Evolutionary conservation across 2,329 filamentous ascomycete genomes (phyloP).

Genomic region (Ophiosphaerella herpotricha): DNA sequence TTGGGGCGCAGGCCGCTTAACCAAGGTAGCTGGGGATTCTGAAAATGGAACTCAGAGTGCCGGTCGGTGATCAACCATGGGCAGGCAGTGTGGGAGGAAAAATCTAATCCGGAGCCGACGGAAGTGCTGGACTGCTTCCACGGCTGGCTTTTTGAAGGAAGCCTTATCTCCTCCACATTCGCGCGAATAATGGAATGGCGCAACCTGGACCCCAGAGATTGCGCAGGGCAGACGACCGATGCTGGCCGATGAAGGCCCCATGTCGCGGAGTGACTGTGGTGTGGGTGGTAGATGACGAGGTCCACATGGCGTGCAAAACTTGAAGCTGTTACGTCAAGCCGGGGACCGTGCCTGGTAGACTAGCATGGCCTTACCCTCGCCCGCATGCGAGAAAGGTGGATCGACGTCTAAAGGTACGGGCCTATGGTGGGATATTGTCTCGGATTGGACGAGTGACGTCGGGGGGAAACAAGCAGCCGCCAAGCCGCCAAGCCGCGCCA

Average conservation of each 20-base stretch:
- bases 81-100: not conserved
- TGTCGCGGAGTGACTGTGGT: slow-evolving; percentile 4
- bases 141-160: slow-evolving; percentile 9
- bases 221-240: slow-evolving; percentile 12
- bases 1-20: slow-evolving; percentile 13
- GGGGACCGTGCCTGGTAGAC: slow-evolving; percentile 25
- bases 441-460: too few species aligned
- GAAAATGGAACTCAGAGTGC: slow-evolving; percentile 23
- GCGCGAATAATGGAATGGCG: slow-evolving; percentile 25
- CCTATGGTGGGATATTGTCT: too few species aligned
- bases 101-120: slow-evolving; percentile 3
- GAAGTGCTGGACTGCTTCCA: not conserved
- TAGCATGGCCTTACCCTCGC: too few species aligned
- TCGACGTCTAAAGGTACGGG: too few species aligned
- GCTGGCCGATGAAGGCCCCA: slow-evolving; percentile 12
- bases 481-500: too few species aligned
- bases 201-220: slow-evolving; percentile 12
- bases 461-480: too few species aligned
- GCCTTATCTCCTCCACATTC: slow-evolving; percentile 20
- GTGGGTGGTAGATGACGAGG: slow-evolving; percentile 16
- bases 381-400: too few species aligned
- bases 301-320: slow-evolving; percentile 39
- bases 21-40: slow-evolving; percentile 4
- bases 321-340: slow-evolving; percentile 33
- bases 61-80: slow-evolving; percentile 21